Base-by-base conservation (phyloP, 1,284 basidiomycete species). In the Phenoliferia sp. region DNA sequence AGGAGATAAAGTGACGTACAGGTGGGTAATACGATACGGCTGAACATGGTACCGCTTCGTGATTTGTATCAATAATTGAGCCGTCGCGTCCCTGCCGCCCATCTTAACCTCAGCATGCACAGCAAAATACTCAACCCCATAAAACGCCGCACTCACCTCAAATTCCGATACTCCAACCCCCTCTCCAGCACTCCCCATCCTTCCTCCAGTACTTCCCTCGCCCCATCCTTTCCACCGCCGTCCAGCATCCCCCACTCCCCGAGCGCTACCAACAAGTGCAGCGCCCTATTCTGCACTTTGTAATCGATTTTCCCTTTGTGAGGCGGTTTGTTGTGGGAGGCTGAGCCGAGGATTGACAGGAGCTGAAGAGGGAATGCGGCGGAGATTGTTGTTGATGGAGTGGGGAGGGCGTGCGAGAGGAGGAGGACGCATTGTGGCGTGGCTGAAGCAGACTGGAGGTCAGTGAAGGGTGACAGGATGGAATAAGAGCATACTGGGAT, bases 101-200 rank as follows among this genome's bases (percentile, higher is more conserved):
- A n/a, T 29, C 17, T 56, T 17, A 5, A 7, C 19, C 7, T 16
- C 12, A 28, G 31, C 10, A 15, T 22, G n/a, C 57, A 34, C 19
- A 10, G 15, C 57, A 22, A 2, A 2, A 19, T 34, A 31, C 19
- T n/a, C 26, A 3, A 4, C 3, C 31, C 19, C 22, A 16, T 28
- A 29, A 17, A 26, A 17, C 3, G 28, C 22, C 3, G 9, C 12
- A 28, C 68, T 10, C 19, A 66, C 68, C 68, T 34, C 29, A 69
- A 39, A 0, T 6, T 55, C n/a, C 50, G 26, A 31, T 62, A 69
- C 32, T 62, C 59, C 29, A 69, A 19, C 0, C 50, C 58, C 6
- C 56, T 58, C 44, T 63, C 62, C 10, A 61, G 3, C 0, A 62
- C 44, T 0, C 35, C 31, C 22, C 32, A 64, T 22, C 56, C 17